Evolutionary conservation across 371 early-diverging fungal species (phyloP).

Genomic region (Capillidium rhysosporum): DNA sequence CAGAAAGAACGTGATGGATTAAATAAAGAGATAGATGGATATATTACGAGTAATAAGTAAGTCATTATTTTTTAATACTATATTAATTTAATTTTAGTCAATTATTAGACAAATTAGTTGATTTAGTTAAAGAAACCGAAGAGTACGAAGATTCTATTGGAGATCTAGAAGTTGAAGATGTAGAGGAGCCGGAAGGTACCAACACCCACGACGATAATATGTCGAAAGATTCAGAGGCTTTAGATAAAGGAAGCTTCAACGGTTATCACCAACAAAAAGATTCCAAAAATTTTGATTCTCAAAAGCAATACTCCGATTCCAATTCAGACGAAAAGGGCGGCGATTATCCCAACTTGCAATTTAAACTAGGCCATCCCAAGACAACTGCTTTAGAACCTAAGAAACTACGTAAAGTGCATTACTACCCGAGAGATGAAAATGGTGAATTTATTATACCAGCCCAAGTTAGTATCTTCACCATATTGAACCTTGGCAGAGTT

Average conservation of each 20-base stretch:
- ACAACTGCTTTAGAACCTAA: not conserved
- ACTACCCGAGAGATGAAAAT: slow-evolving; percentile 20
- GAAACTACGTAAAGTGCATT: not conserved
- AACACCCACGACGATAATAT: not conserved
- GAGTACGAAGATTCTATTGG: too few relatives aligned
- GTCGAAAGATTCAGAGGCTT: not conserved
- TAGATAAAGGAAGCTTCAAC: not conserved
- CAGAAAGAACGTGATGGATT: not conserved
- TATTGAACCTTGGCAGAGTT: slow-evolving; percentile 51
- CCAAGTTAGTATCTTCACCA: slow-evolving; percentile 59
- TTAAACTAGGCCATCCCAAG: not conserved
- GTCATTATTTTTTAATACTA: not conserved
- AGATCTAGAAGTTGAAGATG: too few relatives aligned
- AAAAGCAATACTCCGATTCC: not conserved
- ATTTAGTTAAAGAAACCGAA: too few relatives aligned
- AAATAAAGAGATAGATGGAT: not conserved
- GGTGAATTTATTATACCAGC: slow-evolving; percentile 62
- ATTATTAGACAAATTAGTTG: too few relatives aligned
- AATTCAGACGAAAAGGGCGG: not conserved
- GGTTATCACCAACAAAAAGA: not conserved
- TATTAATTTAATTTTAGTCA: too few relatives aligned
- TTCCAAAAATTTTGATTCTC: not conserved
- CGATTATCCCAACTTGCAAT: not conserved
- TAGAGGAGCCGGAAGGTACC: too few relatives aligned
- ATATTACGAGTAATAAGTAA: slow-evolving; percentile 8